phyloP scores from a whole-genome alignment of 2,329 filamentous ascomycete genomes.

The Aspergillus pseudonomiae region DNA sequence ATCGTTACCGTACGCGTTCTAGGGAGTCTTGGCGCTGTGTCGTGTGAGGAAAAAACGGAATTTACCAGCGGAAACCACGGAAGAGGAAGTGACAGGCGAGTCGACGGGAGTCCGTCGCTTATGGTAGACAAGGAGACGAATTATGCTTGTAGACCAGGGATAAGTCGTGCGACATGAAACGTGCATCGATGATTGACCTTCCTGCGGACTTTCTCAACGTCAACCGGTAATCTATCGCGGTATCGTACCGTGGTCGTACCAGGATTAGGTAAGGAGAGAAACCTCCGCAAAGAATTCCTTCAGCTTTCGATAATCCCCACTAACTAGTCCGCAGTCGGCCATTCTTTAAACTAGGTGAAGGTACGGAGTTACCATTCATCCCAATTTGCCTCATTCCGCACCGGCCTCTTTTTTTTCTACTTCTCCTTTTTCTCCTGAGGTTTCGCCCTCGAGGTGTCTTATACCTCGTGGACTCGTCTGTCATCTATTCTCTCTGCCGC shows the following conservation, averaged over 20 bases:
- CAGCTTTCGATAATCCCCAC: neutral
- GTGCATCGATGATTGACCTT: neutral
- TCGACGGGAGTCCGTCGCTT: neutral
- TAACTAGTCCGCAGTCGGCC: neutral
- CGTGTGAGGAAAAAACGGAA: conserved; percentile 12
- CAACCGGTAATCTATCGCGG: neutral
- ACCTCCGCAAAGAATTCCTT: conserved; percentile 8
- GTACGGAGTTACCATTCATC: neutral
- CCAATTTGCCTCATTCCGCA: conserved; percentile 2
- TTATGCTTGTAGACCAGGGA: neutral
- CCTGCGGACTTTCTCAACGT: neutral
- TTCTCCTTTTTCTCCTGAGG: neutral
- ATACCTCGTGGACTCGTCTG: neutral
- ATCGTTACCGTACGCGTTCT: conserved; percentile 1
- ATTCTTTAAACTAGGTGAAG: neutral
- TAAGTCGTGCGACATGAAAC: neutral
- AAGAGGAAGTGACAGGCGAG: neutral
- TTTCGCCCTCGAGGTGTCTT: neutral
- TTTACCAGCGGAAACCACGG: neutral
- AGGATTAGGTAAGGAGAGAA: neutral
- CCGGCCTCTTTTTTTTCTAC: neutral
- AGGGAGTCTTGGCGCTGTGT: conserved; percentile 14
- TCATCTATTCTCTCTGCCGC: conserved; percentile 5
- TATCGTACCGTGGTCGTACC: neutral
- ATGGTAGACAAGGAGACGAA: neutral